Evolutionary conservation across 805 yeast species (phyloP).

Genomic region (Diddensiella transvaalensis): DNA sequence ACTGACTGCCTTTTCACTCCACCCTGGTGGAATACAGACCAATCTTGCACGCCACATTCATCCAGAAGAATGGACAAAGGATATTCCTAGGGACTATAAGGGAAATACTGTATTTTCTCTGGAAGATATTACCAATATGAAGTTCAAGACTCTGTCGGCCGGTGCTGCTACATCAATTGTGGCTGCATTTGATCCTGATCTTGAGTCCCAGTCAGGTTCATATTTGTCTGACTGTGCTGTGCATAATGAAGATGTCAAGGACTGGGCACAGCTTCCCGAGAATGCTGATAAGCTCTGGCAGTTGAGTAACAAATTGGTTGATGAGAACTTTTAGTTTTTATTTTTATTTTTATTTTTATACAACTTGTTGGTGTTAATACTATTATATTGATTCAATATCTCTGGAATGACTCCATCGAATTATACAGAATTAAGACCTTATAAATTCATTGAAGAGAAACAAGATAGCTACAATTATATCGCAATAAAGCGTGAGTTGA

Average conservation of each 20-base stretch:
- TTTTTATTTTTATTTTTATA: no score
- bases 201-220: constrained; percentile 4
- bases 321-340: neutral
- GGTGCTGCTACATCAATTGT: constrained; percentile 10
- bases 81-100: constrained; percentile 89
- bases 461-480: no score
- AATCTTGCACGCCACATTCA: neutral
- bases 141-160: constrained; percentile 2
- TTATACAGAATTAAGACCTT: no score
- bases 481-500: no score
- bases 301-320: constrained; percentile 10
- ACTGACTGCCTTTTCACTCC: constrained; percentile 9
- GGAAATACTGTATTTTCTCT: constrained; percentile 65
- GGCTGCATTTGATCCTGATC: constrained; percentile 8
- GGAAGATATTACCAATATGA: neutral
- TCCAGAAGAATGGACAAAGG: constrained; percentile 74
- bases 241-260: constrained; percentile 3
- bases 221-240: constrained; percentile 11
- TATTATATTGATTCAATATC: no score
- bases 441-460: no score
- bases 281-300: constrained; percentile 11
- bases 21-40: constrained; percentile 14
- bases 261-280: constrained; percentile 7
- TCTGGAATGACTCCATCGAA: no score
- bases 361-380: no score